phyloP scores from a whole-genome alignment of 192 early-diverging fungal species.

The Phlyctochytrium bullatum region DNA sequence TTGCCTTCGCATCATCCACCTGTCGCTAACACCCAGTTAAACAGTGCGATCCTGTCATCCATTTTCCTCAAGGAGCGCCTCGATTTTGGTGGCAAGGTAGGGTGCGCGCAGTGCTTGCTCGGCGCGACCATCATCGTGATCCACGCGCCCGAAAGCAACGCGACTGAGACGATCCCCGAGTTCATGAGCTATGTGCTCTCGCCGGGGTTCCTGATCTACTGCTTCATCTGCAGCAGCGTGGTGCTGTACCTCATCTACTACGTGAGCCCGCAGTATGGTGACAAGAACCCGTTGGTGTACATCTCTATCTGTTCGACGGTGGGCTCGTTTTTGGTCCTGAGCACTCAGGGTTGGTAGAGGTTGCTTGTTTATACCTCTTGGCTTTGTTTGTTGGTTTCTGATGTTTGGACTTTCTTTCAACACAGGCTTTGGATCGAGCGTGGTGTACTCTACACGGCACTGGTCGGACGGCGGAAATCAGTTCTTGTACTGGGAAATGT shows the following conservation, averaged over 20 bases:
- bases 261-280: constrained; percentile 57
- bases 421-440: constrained; percentile 58
- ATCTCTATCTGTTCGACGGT: constrained; percentile 53
- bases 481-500: constrained; percentile 61
- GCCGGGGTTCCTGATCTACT: constrained; percentile 58
- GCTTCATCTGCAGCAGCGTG: constrained; percentile 36
- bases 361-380: constrained; percentile 7
- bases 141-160: constrained; percentile 42
- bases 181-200: constrained; percentile 50
- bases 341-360: constrained; percentile 54
- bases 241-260: constrained; percentile 48
- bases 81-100: constrained; percentile 51
- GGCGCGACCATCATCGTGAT: constrained; percentile 57
- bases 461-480: constrained; percentile 55
- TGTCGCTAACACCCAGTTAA: no score
- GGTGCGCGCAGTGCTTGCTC: constrained; percentile 56
- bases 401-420: not conserved
- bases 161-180: constrained; percentile 40
- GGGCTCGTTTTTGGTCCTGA: constrained; percentile 60
- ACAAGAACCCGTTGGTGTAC: constrained; percentile 51
- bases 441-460: constrained; percentile 49
- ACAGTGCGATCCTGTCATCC: constrained; percentile 58
- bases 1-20: not conserved
- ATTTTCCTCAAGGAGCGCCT: constrained; percentile 56
- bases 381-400: not conserved